These are phyloP conservation scores for Pythium periplocum DNA, from an alignment of 352 stramenopile species.

Conservation along the genomic window DNA sequence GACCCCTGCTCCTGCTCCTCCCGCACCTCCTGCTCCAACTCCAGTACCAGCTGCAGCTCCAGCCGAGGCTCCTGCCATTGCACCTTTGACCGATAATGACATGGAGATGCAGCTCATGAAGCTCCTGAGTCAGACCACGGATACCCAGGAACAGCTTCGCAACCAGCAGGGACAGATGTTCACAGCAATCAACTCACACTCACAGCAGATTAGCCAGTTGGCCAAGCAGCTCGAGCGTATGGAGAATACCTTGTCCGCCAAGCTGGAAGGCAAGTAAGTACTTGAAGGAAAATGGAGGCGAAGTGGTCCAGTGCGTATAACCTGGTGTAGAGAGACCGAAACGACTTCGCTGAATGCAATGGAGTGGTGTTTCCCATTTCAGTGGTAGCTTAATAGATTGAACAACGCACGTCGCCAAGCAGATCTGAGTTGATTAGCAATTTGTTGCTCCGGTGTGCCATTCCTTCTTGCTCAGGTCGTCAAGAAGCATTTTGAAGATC, in stretches of 20 bases:
- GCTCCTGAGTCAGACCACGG: conserved; percentile 74
- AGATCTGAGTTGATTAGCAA: too few species aligned
- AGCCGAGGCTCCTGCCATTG: background rate
- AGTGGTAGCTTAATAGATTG: too few species aligned
- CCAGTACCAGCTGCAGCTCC: background rate
- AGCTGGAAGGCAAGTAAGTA: conserved; percentile 24
- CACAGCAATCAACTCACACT: conserved; percentile 63
- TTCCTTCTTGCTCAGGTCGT: too few species aligned
- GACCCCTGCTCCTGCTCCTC: conserved; percentile 3
- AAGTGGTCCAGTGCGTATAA: too few species aligned
- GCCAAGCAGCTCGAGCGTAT: conserved; percentile 79
- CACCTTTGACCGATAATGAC: conserved; percentile 24
- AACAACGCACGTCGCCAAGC: too few species aligned
- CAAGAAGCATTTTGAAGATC: too few species aligned
- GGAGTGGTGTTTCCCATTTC: too few species aligned
- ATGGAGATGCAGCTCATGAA: conserved; percentile 77
- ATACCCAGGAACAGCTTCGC: conserved; percentile 71
- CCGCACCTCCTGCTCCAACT: conserved; percentile 13
- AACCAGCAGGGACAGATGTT: conserved; percentile 83
- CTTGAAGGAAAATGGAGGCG: too few species aligned
- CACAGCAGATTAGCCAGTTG: conserved; percentile 74
- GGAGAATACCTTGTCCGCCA: conserved; percentile 58
- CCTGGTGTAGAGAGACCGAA: too few species aligned
- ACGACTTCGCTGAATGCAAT: too few species aligned
- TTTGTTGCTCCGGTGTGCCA: too few species aligned